phyloP scores from a whole-genome alignment of 2,329 filamentous ascomycete species.

The Epichloe amarillans region DNA sequence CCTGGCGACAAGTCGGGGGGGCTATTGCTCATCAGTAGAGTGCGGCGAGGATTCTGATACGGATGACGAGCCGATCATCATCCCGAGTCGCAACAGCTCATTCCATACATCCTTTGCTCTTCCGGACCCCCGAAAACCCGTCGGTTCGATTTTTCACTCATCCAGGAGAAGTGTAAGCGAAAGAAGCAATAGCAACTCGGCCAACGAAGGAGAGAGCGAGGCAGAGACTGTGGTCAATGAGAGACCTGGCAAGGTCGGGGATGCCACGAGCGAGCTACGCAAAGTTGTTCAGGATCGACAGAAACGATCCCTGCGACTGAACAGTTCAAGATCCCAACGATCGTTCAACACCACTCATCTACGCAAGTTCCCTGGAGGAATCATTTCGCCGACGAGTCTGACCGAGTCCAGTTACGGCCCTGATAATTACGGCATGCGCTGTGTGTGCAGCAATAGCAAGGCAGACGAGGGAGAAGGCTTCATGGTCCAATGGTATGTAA shows the following conservation, averaged over 20 bases:
- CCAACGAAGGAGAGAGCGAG: conserved; percentile 39
- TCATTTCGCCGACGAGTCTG: conserved; percentile 38
- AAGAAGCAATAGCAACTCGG: conserved; percentile 29
- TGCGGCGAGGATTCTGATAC: conserved; percentile 38
- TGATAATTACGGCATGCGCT: conserved; percentile 35
- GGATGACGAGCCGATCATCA: conserved; percentile 52
- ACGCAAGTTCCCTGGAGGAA: conserved; percentile 21
- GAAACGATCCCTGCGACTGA: conserved; percentile 24
- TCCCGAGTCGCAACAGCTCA: conserved; percentile 43
- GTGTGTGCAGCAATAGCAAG: conserved; percentile 38
- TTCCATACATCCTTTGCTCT: conserved; percentile 44
- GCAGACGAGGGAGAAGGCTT: conserved; percentile 36
- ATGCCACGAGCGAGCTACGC: conserved; percentile 46
- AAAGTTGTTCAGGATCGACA: conserved; percentile 42
- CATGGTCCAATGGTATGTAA: conserved; percentile 49
- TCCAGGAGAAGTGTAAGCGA: conserved; percentile 36
- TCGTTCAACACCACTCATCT: conserved; percentile 21
- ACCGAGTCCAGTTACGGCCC: conserved; percentile 32
- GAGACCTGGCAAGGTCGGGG: conserved; percentile 29
- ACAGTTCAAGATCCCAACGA: conserved; percentile 19
- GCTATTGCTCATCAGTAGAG: conserved; percentile 31
- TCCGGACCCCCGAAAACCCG: conserved; percentile 38
- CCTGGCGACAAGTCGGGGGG: conserved; percentile 16
- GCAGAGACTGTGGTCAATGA: conserved; percentile 44
- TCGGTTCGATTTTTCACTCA: conserved; percentile 33